Base-by-base conservation (phyloP, 441 rosid genomes). In the Syzygium malaccense region DNA sequence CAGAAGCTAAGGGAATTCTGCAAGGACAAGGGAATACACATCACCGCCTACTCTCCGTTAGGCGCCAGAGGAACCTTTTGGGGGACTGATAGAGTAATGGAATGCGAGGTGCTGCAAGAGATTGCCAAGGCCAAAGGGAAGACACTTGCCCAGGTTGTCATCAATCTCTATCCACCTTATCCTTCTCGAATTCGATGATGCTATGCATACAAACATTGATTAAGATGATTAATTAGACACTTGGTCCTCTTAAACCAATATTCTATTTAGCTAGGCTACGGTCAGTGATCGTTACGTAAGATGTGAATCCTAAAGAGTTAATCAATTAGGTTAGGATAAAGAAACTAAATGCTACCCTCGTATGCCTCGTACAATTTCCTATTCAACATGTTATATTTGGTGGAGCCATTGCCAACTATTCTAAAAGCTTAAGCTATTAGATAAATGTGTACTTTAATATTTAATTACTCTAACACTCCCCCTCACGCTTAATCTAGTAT, bases 51-150 rank as follows among this genome's bases (percentile, higher is more conserved):
- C 57, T 92, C 94, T 4, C 94, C 93, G 48, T 85, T 93, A 53
- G 95, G 95, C 71, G 93, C 94, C 5, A 85, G 88, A 87, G 95
- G 93, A 2, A 91, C 95, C 30, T 89, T 90, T 49, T 93, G 94
- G 95, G 95, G 95, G 37, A 89, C 92, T 79, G 79, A n/a, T 54
- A 87, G 91, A 55, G 92, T 94, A 19, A 87, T 94, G 90, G 93
- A 94, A 37, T 89, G 90, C 88, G 87, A 90, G 32, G 84, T 91
- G 60, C 91, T 94, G 4, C 88, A 90, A 64, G 91, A 93, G 30
- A 93, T 93, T 71, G 94, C 95, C 8, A 85, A 25, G 4, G 85
- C 91, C 23, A 93, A 91, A 55, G 87, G 93, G 26, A 94, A 93
- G 88, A 92, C 94, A 0, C 89, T 94, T 23, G 94, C 93, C 26